Evolutionary conservation across 2,329 filamentous ascomycete genomes (phyloP).

Genomic region (Sarocladium brachiariae): DNA sequence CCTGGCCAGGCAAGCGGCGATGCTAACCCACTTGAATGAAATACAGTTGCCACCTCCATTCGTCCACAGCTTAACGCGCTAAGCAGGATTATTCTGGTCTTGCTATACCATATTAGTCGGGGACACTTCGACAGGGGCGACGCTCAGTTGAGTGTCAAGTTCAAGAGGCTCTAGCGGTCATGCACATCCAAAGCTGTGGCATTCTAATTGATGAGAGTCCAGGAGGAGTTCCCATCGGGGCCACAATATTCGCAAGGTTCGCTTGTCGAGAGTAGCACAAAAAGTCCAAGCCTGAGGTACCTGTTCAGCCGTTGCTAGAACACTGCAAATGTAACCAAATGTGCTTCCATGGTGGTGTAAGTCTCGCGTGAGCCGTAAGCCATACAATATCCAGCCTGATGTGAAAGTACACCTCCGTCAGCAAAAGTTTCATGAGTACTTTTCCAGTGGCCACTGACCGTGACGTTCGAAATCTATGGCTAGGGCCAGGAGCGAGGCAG

Average conservation of each 20-base stretch:
- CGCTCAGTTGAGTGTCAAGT: not conserved
- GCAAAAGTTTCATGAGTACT: too few relatives aligned
- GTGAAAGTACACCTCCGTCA: too few relatives aligned
- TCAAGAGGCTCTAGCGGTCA: too few relatives aligned
- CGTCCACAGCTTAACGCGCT: conserved; percentile 5
- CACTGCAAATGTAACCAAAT: not conserved
- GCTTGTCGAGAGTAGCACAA: too few relatives aligned
- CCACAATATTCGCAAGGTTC: too few relatives aligned
- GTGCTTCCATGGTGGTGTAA: not conserved
- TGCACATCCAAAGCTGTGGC: too few relatives aligned
- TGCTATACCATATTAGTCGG: conserved; percentile 3
- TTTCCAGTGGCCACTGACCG: too few relatives aligned
- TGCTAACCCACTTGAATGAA: not conserved
- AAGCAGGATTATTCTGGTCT: conserved; percentile 2
- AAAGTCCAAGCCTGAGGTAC: too few relatives aligned
- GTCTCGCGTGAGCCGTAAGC: conserved; percentile 4
- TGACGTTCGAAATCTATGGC: too few relatives aligned
- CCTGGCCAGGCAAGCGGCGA: not conserved
- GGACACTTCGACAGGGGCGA: not conserved
- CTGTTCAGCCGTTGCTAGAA: too few relatives aligned
- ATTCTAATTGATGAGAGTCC: not conserved
- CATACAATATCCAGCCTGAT: not conserved
- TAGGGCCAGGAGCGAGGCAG: too few relatives aligned
- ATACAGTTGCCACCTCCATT: conserved; percentile 4
- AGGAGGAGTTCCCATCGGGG: not conserved